phyloP scores from a whole-genome alignment of 192 early-diverging fungal genomes.

The Jimgerdemannia flammicorona region DNA sequence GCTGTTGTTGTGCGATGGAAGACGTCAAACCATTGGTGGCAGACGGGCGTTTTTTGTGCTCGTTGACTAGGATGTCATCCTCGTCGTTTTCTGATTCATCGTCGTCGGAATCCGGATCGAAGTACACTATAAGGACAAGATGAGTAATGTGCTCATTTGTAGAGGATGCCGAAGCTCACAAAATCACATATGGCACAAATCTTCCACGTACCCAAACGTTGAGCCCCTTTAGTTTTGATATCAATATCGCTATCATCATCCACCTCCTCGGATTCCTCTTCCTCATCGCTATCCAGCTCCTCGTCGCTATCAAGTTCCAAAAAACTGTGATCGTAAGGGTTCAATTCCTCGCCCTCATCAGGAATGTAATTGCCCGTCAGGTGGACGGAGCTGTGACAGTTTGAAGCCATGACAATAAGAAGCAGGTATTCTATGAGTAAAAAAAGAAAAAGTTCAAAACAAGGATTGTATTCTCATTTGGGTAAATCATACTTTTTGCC shows the following conservation, averaged over 20 bases:
- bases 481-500: constrained; percentile 49
- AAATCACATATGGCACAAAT: too few species aligned
- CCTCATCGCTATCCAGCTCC: not conserved
- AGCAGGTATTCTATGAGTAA: too few species aligned
- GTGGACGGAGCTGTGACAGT: constrained; percentile 39
- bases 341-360: constrained; percentile 21
- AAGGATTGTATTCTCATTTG: not conserved
- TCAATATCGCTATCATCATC: not conserved
- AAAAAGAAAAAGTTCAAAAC: not conserved
- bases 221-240: too few species aligned
- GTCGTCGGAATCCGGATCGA: too few species aligned
- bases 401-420: too few species aligned
- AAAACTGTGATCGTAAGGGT: constrained; percentile 6
- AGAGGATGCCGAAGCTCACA: too few species aligned
- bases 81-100: constrained; percentile 9
- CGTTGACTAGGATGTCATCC: constrained; percentile 35
- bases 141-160: too few species aligned
- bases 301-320: too few species aligned
- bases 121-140: too few species aligned
- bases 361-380: constrained; percentile 66
- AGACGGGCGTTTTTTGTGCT: constrained; percentile 23
- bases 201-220: too few species aligned
- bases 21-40: not conserved
- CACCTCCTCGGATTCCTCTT: constrained; percentile 11
- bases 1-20: constrained; percentile 16